phyloP scores from a whole-genome alignment of 148 eudicot species.

The Silene conica region DNA sequence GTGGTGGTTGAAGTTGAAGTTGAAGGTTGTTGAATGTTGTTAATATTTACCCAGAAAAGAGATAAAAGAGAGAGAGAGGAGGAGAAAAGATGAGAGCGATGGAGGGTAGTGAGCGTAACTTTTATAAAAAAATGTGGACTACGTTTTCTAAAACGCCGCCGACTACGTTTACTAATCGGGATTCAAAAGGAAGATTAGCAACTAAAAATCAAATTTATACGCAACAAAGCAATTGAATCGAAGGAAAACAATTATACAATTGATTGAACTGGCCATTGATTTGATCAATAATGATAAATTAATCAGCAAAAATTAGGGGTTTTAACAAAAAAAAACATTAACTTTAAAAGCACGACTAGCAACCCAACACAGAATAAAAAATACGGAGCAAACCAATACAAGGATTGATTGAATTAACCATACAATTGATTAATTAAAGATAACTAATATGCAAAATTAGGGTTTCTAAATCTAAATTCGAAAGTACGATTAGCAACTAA shows the following conservation, averaged over 20 bases:
- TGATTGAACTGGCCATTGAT: not conserved
- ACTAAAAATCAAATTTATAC: not conserved
- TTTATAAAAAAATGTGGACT: no score
- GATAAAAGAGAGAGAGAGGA: no score
- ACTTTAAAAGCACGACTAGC: not conserved
- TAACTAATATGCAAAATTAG: not conserved
- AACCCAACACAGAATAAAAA: not conserved
- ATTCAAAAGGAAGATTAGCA: not conserved
- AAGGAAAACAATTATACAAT: no score
- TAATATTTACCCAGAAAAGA: no score
- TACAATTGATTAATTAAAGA: not conserved
- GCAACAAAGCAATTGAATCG: no score
- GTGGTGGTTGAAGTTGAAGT: no score
- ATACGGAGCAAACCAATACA: no score
- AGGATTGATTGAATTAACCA: not conserved
- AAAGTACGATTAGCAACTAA: not conserved
- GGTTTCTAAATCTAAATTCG: not conserved
- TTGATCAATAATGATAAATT: not conserved
- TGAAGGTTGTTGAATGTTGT: no score
- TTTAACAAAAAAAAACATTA: not conserved
- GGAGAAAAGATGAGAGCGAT: no score
- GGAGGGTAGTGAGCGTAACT: no score
- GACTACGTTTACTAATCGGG: no score
- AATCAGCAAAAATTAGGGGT: slow-evolving; percentile 1
- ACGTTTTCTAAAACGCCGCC: no score